Evolutionary conservation across 192 early-diverging fungal species (phyloP).

Genomic region (Linnemannia elongata): DNA sequence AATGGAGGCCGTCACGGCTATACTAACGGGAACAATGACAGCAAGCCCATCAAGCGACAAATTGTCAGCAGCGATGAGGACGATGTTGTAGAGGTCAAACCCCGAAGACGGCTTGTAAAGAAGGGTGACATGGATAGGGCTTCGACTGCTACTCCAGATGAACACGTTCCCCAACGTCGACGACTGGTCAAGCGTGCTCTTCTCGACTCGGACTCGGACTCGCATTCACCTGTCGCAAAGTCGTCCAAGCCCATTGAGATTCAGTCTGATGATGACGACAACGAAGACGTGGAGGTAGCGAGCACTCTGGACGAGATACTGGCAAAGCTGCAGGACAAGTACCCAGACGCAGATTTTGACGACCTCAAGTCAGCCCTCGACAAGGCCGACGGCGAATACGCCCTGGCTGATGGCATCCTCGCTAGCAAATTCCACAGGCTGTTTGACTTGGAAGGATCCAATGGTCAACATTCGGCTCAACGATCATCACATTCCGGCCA

Average conservation of each 20-base stretch:
- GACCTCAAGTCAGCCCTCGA: constrained; percentile 23
- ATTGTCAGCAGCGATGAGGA: constrained; percentile 41
- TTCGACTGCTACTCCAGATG: background rate
- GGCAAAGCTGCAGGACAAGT: constrained; percentile 32
- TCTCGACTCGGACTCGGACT: constrained; percentile 32
- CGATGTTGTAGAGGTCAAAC: background rate
- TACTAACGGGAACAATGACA: background rate
- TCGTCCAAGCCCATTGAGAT: constrained; percentile 6
- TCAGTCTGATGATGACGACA: constrained; percentile 46
- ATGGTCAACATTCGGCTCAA: background rate
- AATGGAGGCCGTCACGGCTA: background rate
- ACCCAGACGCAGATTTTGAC: constrained; percentile 22
- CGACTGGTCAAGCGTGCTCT: constrained; percentile 25
- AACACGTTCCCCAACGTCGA: constrained; percentile 28
- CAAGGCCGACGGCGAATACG: constrained; percentile 25
- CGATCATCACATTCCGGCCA: background rate
- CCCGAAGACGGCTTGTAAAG: constrained; percentile 27
- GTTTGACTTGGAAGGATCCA: background rate
- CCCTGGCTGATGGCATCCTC: constrained; percentile 17
- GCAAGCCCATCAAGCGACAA: constrained; percentile 8
- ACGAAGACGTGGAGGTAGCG: constrained; percentile 11
- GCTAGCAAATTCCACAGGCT: background rate
- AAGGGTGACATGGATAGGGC: constrained; percentile 5
- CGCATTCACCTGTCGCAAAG: constrained; percentile 1
- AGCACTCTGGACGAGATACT: constrained; percentile 17